Evolutionary conservation across 371 early-diverging fungal genomes (phyloP).

Genomic region (Mucor irregularis): DNA sequence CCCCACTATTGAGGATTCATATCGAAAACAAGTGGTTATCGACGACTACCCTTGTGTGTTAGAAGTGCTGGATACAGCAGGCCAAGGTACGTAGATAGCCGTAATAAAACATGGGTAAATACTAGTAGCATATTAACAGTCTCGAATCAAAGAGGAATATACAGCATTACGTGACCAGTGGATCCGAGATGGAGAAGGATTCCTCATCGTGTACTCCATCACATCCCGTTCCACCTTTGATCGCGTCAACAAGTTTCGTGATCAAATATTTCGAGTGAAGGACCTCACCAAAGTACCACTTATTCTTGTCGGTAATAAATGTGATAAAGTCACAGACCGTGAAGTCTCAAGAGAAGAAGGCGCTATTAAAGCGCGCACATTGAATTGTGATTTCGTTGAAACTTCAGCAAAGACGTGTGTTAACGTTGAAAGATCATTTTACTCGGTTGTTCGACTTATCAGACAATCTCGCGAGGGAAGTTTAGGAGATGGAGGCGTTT

Average conservation of each 20-base stretch:
- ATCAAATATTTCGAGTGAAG: constrained; percentile 86
- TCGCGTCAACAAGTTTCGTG: constrained; percentile 76
- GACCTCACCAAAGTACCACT: constrained; percentile 80
- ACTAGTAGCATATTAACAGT: constrained; percentile 3
- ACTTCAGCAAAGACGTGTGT: constrained; percentile 89
- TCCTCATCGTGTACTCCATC: constrained; percentile 88
- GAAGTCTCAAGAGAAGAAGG: constrained; percentile 84
- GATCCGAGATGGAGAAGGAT: constrained; percentile 93
- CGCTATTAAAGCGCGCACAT: constrained; percentile 67
- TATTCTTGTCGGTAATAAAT: constrained; percentile 95
- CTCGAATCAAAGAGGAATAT: constrained; percentile 43
- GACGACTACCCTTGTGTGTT: constrained; percentile 86
- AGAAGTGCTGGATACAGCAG: constrained; percentile 94
- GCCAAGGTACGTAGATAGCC: too few relatives aligned
- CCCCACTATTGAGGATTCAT: constrained; percentile 94
- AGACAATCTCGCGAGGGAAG: constrained; percentile 14
- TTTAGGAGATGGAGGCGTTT: not conserved
- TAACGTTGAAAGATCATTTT: constrained; percentile 83
- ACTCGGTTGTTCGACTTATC: constrained; percentile 56
- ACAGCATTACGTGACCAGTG: constrained; percentile 34
- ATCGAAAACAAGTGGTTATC: constrained; percentile 89
- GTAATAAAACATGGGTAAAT: not conserved
- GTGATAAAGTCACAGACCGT: constrained; percentile 76
- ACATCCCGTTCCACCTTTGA: constrained; percentile 87
- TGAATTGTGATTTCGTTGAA: constrained; percentile 83